Evolutionary conservation across 225 moss, liverwort and hornwort species (phyloP), one percentile per base, ranked within the genome.

Genomic region (Anthoceros angustus): DNA sequence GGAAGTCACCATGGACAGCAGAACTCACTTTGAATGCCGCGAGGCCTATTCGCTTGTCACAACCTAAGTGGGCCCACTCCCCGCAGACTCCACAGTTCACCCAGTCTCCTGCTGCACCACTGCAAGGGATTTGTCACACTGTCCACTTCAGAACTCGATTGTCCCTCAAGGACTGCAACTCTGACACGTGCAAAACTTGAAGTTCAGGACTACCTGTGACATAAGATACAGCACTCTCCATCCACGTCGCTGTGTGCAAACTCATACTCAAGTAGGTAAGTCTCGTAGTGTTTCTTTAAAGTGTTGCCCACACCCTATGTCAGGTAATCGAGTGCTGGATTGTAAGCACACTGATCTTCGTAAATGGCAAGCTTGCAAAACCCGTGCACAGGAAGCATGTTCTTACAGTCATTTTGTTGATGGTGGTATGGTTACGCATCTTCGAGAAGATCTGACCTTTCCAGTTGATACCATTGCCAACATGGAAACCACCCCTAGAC

Each of bases 391-490:
- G 32, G 32, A 55, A 11, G 23, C 55, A 55, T 55, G 55, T 55
- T 8, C 84, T 85, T 74, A 95, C 95, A 38, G 95, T 95, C 95
- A 95, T 95, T 77, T 91, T 98, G 72, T 98, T 98, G 38, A 88
- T 88, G 63, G 86, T 84, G 7, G 95, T 98, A 64, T 98, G 95
- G 66, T 98, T 98, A 39, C 87, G 83, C 95, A 98, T 98, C 85
- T 91, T 98, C 55, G 95, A 85, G 72, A 98, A 98, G 66, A 98
- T 85, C 75, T 98, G 95, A 41, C 95, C 95, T 63, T 98, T 98
- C 95, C 95, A 98, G 45, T 98, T 98, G 8, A 98, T 98, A 68
- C 95, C 95, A 77, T 98, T 98, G 75, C 95, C 95, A 42, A 98
- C 91, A 77, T 91, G 95, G 68, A 98, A 98, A 64, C 95, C 95